phyloP scores from a whole-genome alignment of 2,329 filamentous ascomycete genomes.

The Aspergillus vadensis region DNA sequence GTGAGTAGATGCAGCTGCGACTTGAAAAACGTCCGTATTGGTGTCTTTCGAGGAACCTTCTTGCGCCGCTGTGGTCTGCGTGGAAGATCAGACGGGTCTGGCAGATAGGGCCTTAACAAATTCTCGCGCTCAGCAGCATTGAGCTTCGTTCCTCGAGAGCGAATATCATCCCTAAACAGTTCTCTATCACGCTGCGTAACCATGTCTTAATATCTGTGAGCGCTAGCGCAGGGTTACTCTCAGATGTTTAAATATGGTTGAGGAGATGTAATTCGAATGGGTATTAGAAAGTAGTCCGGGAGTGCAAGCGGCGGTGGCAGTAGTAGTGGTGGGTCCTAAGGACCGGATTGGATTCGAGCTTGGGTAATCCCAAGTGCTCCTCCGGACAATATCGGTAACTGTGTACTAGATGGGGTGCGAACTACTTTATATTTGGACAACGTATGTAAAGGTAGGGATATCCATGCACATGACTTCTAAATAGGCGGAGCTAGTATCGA shows the following conservation, averaged over 20 bases:
- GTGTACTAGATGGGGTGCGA: too few species aligned
- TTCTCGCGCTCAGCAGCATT: constrained; percentile 52
- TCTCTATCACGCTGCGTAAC: constrained; percentile 36
- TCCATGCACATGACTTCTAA: too few species aligned
- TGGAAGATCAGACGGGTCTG: constrained; percentile 43
- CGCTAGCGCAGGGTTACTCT: neutral
- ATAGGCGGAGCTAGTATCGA: too few species aligned
- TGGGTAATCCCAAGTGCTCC: too few species aligned
- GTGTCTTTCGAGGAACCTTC: constrained; percentile 36
- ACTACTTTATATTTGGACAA: too few species aligned
- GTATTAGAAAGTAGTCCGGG: neutral
- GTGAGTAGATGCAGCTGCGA: constrained; percentile 47
- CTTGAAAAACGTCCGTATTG: constrained; percentile 49
- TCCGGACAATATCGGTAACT: too few species aligned
- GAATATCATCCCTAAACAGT: constrained; percentile 43
- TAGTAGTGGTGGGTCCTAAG: neutral
- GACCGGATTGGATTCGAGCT: too few species aligned
- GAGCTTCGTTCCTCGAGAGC: constrained; percentile 44
- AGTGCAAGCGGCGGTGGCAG: neutral
- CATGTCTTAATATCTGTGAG: constrained; percentile 24
- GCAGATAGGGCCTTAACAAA: constrained; percentile 56
- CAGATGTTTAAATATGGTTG: neutral
- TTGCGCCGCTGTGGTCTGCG: constrained; percentile 28
- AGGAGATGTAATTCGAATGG: neutral
- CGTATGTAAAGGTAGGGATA: too few species aligned